phyloP scores from a whole-genome alignment of 148 eudicot genomes.

The Vaccinium myrtillus region DNA sequence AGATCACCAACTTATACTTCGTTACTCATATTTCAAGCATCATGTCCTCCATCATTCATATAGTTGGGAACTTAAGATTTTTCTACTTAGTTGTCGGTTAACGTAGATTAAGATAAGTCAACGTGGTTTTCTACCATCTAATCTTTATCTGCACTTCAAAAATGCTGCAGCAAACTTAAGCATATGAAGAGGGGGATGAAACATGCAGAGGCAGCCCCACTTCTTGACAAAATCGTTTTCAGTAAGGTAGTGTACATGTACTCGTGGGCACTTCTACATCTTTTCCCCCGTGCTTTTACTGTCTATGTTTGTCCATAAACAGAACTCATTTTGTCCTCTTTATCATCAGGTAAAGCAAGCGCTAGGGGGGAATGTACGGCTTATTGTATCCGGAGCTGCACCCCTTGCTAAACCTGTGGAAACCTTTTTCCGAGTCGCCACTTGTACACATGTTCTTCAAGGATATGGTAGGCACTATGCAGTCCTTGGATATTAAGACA shows the following conservation, averaged over 20 bases:
- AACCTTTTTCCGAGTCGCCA: slow-evolving; percentile 75
- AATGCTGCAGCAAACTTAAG: slow-evolving; percentile 65
- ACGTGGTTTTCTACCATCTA: not conserved
- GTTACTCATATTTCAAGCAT: not conserved
- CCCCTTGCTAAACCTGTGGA: slow-evolving; percentile 95
- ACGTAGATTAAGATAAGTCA: not conserved
- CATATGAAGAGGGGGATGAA: slow-evolving; percentile 69
- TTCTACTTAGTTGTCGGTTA: not conserved
- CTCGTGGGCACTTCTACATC: slow-evolving; percentile 1
- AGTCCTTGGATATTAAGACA: not conserved
- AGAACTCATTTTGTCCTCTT: not conserved
- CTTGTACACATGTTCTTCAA: slow-evolving; percentile 74
- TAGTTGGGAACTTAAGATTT: not conserved
- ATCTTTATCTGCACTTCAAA: slow-evolving; percentile 7
- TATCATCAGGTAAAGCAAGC: slow-evolving; percentile 72
- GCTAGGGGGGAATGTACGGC: slow-evolving; percentile 79
- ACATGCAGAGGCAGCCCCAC: slow-evolving; percentile 77
- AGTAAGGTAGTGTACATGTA: slow-evolving; percentile 53
- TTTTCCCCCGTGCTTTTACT: not conserved
- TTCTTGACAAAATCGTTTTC: slow-evolving; percentile 74
- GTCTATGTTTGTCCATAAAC: not conserved
- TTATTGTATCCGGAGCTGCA: slow-evolving; percentile 97
- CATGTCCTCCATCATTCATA: not conserved
- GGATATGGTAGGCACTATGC: slow-evolving; percentile 72
- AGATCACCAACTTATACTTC: not conserved